Evolutionary conservation across 495 filamentous ascomycete species (phyloP).

Genomic region (Annulohypoxylon bovei): DNA sequence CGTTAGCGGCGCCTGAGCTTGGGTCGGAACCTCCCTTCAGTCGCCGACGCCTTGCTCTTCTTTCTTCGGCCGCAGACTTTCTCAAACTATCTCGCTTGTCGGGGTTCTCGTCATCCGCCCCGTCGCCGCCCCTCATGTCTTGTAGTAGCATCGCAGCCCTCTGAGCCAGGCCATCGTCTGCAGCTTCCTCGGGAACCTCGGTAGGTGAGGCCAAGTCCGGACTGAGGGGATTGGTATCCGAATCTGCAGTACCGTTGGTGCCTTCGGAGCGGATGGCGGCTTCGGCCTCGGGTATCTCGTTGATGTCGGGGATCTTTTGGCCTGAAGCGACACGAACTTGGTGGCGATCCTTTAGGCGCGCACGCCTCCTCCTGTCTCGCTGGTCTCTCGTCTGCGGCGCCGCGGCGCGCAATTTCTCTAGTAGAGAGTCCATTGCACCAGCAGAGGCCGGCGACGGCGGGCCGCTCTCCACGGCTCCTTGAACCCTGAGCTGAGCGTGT

Average conservation of each 20-base stretch:
- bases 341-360: conserved; percentile 88
- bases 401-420: conserved; percentile 94
- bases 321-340: conserved; percentile 91
- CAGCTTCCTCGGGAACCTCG: conserved; percentile 59
- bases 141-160: conserved; percentile 85
- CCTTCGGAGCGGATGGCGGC: conserved; percentile 39
- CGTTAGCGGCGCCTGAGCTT: conserved; percentile 28
- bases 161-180: conserved; percentile 80
- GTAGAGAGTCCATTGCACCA: conserved; percentile 95
- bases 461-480: conserved; percentile 56
- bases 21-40: conserved; percentile 40
- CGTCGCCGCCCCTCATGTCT: conserved; percentile 74
- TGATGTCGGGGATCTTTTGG: conserved; percentile 78
- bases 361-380: conserved; percentile 85
- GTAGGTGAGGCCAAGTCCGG: conserved; percentile 49
- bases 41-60: conserved; percentile 45
- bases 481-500: conserved; percentile 71
- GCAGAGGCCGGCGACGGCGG: conserved; percentile 77
- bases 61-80: conserved; percentile 56
- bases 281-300: conserved; percentile 62
- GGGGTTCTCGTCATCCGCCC: conserved; percentile 64
- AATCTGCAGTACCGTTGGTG: conserved; percentile 41
- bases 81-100: conserved; percentile 67
- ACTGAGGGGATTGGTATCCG: conserved; percentile 50
- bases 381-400: conserved; percentile 89